Conservation (phyloP, 306 rosid genomes). For the Trifolium fragiferum region DNA sequence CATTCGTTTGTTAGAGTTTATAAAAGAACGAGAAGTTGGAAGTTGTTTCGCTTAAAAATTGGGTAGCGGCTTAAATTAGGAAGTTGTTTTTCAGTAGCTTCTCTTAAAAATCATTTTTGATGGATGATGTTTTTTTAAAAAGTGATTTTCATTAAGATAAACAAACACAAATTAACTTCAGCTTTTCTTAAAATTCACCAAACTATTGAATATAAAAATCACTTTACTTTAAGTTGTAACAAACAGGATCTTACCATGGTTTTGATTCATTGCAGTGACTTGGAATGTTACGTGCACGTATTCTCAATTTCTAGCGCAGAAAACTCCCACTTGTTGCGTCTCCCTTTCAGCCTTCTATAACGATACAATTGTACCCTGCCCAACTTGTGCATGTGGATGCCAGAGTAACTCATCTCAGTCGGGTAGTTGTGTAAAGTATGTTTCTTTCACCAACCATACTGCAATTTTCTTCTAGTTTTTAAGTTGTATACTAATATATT, state of each 20-base stretch:
- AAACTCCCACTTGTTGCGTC: constrained; percentile 82
- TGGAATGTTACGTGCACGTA: constrained; percentile 89
- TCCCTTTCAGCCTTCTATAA: constrained; percentile 89
- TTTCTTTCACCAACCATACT: constrained; percentile 20
- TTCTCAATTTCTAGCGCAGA: constrained; percentile 82
- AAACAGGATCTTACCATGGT: not conserved
- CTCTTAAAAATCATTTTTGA: too few species aligned
- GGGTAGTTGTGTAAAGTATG: constrained; percentile 75
- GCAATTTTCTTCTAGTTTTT: constrained; percentile 13
- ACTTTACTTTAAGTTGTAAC: too few species aligned
- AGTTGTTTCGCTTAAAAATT: too few species aligned
- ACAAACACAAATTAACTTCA: too few species aligned
- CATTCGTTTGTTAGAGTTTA: too few species aligned
- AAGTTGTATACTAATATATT: constrained; percentile 17
- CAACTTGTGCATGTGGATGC: constrained; percentile 81
- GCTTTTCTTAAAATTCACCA: too few species aligned
- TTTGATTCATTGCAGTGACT: constrained; percentile 71
- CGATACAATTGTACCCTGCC: constrained; percentile 75
- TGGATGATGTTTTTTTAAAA: too few species aligned
- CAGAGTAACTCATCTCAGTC: constrained; percentile 55
- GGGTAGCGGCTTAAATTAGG: too few species aligned
- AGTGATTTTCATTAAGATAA: too few species aligned
- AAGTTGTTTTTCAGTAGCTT: too few species aligned
- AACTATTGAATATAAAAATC: too few species aligned
- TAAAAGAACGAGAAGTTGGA: too few species aligned